Evolutionary conservation across 1,284 basidiomycete genomes (phyloP).

Genomic region (Moesziomyces sp.): DNA sequence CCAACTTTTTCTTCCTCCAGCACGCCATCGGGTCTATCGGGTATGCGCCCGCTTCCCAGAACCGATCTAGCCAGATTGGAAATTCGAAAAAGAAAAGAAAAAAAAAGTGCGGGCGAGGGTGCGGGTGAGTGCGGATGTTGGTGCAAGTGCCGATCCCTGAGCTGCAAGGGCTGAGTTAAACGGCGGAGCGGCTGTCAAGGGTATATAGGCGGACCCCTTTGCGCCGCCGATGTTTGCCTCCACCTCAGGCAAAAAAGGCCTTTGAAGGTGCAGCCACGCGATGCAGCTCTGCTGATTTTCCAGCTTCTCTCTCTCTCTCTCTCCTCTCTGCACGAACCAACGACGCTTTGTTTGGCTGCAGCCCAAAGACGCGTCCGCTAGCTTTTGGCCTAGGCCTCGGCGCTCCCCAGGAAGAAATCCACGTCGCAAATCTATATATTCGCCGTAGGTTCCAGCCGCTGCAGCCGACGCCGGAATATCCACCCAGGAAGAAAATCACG

Average conservation of each 20-base stretch:
- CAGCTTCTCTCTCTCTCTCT: neutral
- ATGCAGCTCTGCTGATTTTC: slow-evolving; percentile 7
- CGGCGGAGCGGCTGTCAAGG: too few species aligned
- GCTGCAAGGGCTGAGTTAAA: too few species aligned
- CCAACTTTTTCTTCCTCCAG: slow-evolving; percentile 12
- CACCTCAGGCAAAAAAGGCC: slow-evolving; percentile 1
- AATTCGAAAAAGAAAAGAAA: neutral
- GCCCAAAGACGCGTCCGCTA: neutral
- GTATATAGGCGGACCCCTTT: too few species aligned
- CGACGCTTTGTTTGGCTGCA: slow-evolving; percentile 5
- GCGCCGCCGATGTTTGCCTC: slow-evolving; percentile 3
- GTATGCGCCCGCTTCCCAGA: too few species aligned
- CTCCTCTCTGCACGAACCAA: neutral
- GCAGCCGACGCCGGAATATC: slow-evolving; percentile 12
- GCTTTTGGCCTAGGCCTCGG: too few species aligned
- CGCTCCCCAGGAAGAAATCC: slow-evolving; percentile 12
- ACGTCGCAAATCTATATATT: slow-evolving; percentile 37
- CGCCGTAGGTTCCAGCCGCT: slow-evolving; percentile 11
- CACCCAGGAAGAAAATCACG: slow-evolving; percentile 1
- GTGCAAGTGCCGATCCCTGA: neutral
- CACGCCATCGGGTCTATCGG: too few species aligned
- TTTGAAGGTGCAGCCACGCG: too few species aligned
- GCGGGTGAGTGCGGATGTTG: too few species aligned
- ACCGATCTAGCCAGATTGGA: neutral
- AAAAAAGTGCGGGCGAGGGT: neutral